These are phyloP conservation scores for Xylaria sp. DNA, from an alignment of 2,329 filamentous ascomycete genomes.

Conservation along the genomic window DNA sequence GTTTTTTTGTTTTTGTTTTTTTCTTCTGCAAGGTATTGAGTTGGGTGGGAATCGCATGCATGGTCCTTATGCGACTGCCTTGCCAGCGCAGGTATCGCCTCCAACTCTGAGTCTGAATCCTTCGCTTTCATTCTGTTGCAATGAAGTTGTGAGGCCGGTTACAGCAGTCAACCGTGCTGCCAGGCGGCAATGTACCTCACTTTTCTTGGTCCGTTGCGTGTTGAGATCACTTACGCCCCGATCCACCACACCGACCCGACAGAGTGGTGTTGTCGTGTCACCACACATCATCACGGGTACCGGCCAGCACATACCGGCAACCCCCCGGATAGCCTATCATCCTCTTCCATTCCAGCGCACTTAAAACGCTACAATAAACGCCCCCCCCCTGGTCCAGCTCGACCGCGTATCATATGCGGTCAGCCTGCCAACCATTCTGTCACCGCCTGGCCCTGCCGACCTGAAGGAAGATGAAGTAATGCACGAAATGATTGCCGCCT, in stretches of 20 bases:
- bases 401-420: slow-evolving; percentile 26
- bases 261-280: slow-evolving; percentile 39
- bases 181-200: slow-evolving; percentile 11
- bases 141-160: slow-evolving; percentile 17
- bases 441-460: slow-evolving; percentile 32
- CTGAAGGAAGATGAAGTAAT: slow-evolving; percentile 22
- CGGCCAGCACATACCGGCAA: slow-evolving; percentile 26
- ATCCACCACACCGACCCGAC: slow-evolving; percentile 34
- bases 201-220: slow-evolving; percentile 8
- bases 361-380: slow-evolving; percentile 14
- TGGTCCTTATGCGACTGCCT: slow-evolving; percentile 30
- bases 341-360: slow-evolving; percentile 4
- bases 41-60: slow-evolving; percentile 29
- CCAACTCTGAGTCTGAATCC: slow-evolving; percentile 19
- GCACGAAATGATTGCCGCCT: slow-evolving; percentile 24
- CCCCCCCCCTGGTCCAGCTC: slow-evolving; percentile 17
- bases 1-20: no score
- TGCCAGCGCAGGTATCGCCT: slow-evolving; percentile 28
- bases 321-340: slow-evolving; percentile 23
- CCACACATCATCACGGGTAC: slow-evolving; percentile 38
- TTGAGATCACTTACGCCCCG: slow-evolving; percentile 22
- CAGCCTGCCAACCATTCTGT: slow-evolving; percentile 34
- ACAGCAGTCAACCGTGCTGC: background rate
- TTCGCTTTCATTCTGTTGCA: background rate
- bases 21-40: background rate